Percentiles rank a stretch among this genome's conserved stretches.
phyloP scores from a whole-genome alignment of 371 early-diverging fungal species.

The Mortierella sp. region DNA sequence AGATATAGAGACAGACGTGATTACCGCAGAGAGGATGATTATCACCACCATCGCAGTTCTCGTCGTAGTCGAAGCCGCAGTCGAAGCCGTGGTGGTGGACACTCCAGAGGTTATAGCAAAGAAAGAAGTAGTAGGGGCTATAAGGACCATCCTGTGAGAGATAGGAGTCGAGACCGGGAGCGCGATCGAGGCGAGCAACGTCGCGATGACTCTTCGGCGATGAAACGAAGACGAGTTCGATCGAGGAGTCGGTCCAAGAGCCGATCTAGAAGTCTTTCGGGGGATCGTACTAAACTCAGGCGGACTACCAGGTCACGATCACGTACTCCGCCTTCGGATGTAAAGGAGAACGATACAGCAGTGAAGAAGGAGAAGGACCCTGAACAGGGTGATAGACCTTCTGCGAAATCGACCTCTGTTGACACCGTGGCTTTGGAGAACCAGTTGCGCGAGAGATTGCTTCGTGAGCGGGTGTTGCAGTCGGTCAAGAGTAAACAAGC shows the following conservation, averaged over 20 bases:
- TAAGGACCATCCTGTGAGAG: conserved; percentile 7
- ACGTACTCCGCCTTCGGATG: conserved; percentile 13
- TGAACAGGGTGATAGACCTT: too few species aligned
- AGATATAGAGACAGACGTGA: conserved; percentile 14
- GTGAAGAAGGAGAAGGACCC: neutral
- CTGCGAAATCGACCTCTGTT: conserved; percentile 1
- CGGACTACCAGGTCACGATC: conserved; percentile 21
- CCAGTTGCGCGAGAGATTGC: conserved; percentile 36
- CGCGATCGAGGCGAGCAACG: conserved; percentile 13
- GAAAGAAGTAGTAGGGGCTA: conserved; percentile 12
- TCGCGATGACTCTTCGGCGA: conserved; percentile 3
- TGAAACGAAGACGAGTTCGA: conserved; percentile 19
- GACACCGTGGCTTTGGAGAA: conserved; percentile 38
- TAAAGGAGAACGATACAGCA: neutral
- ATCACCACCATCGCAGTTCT: conserved; percentile 30
- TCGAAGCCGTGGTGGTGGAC: conserved; percentile 20
- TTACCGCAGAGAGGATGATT: conserved; percentile 16
- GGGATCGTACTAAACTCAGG: conserved; percentile 3
- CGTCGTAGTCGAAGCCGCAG: conserved; percentile 19
- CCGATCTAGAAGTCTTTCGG: conserved; percentile 16
- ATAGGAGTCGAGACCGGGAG: conserved; percentile 24
- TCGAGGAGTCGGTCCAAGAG: conserved; percentile 33
- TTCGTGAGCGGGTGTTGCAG: conserved; percentile 40
- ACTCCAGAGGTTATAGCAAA: conserved; percentile 14
- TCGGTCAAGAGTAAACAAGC: conserved; percentile 32